Evolutionary conservation across 768 basidiomycete genomes (phyloP), one percentile per base, ranked within the genome.

Genomic region (Pulveroboletus sp.): DNA sequence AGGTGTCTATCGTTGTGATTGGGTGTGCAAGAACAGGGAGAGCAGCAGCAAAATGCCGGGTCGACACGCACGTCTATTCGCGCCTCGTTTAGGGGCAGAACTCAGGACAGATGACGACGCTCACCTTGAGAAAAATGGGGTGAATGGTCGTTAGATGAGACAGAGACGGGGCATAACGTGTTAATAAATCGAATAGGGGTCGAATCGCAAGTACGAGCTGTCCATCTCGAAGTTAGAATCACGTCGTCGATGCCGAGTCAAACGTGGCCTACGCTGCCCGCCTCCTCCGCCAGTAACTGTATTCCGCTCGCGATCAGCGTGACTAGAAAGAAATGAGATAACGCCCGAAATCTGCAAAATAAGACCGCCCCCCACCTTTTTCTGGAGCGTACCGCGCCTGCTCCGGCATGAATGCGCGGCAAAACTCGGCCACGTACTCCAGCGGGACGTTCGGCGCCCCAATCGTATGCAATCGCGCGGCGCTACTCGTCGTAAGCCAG

Each of bases 91-190:
- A 6, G 13, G 38, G 30, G 27, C 11, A 29, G 16, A 35, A 6
- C 14, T 10, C 17, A 39, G 6, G 19, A 29, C 11, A 36, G 31
- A 30, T 11, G 10, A 17, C 22, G 34, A 48, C 24, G 59, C 80
- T 53, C 47, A 85, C 86, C 49, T 75, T 75, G 30, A 90, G 63
- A 58, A 89, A 85, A 23, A 83, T 68, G 3, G 81, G 73, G 59
- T 93, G 91, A 19, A 91, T 69, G 2, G 83, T 73, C 0, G 89
- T 89, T 23, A 90, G 76, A 61, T 81, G 76, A 8, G 78, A 76
- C 0, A 67, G 68, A 20, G 77, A 71, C 6, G 77, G 78, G 0
- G 83, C 70, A 57, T 85, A 91, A 55, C 86, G 80, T 5, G 68
- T 68, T 26, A 90, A 61, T 34, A 94, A 76, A 56, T 76, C 63